Evolutionary conservation across 2,329 filamentous ascomycete species (phyloP).

Genomic region (Xylaria hypoxylon): DNA sequence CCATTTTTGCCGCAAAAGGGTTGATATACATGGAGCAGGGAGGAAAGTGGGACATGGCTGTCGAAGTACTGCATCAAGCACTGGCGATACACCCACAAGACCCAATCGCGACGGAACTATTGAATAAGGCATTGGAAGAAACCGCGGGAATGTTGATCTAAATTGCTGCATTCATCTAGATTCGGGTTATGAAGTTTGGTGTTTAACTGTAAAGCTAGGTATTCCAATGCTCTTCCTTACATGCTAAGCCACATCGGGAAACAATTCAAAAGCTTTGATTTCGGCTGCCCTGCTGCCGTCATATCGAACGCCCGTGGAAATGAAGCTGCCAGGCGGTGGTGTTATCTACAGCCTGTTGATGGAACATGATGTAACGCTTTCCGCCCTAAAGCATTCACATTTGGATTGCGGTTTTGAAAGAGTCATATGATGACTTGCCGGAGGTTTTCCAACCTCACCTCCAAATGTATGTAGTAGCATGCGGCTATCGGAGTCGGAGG

Average conservation of each 20-base stretch:
- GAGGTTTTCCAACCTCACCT: too few species aligned
- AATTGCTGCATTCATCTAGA: background rate
- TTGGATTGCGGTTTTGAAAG: background rate
- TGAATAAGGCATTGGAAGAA: slow-evolving; percentile 77
- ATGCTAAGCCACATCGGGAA: background rate
- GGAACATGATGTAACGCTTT: background rate
- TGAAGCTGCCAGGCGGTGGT: background rate
- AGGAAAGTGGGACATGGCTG: slow-evolving; percentile 77
- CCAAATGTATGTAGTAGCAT: background rate
- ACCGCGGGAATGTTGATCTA: slow-evolving; percentile 57
- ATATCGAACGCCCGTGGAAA: background rate
- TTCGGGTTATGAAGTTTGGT: background rate
- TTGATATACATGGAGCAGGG: slow-evolving; percentile 83
- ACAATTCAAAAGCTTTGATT: background rate
- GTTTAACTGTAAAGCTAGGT: background rate
- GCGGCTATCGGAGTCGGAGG: background rate
- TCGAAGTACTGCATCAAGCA: slow-evolving; percentile 85
- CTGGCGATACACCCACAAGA: slow-evolving; percentile 83
- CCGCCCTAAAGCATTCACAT: too few species aligned
- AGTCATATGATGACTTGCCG: background rate
- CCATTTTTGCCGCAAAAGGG: slow-evolving; percentile 84
- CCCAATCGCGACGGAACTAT: slow-evolving; percentile 80
- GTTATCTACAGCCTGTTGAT: background rate
- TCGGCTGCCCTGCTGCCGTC: background rate
- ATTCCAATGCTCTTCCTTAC: slow-evolving; percentile 5